Evolutionary conservation across 2,329 filamentous ascomycete genomes (phyloP).

Genomic region (Penicillium sp.): DNA sequence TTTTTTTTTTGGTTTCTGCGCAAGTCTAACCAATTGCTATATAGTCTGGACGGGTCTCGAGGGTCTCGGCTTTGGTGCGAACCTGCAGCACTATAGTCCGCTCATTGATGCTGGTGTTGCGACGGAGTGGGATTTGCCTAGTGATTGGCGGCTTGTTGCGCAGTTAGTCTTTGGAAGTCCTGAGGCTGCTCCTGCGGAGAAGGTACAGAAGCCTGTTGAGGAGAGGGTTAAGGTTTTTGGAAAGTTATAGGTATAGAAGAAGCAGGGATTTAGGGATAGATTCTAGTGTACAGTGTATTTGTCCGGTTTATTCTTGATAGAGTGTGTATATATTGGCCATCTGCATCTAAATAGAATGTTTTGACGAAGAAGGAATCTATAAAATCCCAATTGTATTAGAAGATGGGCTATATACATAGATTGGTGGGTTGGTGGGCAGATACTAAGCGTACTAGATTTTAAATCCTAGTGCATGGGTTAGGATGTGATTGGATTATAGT

Average conservation of each 20-base stretch:
- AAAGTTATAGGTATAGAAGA: conserved; percentile 14
- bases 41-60: conserved; percentile 76
- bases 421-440: too few relatives aligned
- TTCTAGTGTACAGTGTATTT: background rate
- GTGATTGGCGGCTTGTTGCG: conserved; percentile 72
- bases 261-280: background rate
- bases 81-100: conserved; percentile 92
- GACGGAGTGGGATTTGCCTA: conserved; percentile 67
- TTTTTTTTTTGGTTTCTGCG: background rate
- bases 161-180: conserved; percentile 78
- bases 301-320: background rate
- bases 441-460: too few relatives aligned
- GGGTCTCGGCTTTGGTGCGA: conserved; percentile 79
- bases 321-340: background rate
- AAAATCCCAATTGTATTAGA: too few relatives aligned
- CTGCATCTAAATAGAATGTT: background rate
- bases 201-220: conserved; percentile 64
- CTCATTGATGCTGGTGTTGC: conserved; percentile 72
- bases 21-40: background rate
- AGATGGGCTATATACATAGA: too few relatives aligned
- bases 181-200: conserved; percentile 58
- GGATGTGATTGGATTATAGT: too few relatives aligned
- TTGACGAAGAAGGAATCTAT: background rate
- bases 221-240: conserved; percentile 66
- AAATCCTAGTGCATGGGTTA: too few relatives aligned